phyloP scores from a whole-genome alignment of 208 protist species.

The Phytomonas francai region DNA sequence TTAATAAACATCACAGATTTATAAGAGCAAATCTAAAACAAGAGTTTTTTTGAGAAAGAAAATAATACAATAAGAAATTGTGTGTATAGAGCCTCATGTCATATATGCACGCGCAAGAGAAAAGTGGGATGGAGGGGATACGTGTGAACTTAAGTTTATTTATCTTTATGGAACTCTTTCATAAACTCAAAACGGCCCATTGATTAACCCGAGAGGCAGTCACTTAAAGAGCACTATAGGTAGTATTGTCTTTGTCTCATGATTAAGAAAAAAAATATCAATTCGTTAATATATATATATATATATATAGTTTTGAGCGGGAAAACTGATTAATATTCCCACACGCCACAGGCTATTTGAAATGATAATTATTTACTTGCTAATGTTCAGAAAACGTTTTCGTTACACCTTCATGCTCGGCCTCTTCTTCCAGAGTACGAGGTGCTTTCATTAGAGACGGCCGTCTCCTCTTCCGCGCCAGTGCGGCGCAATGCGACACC shows the following conservation, averaged over 20 bases:
- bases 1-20: background rate
- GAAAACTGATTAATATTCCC: background rate
- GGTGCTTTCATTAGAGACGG: conserved; percentile 38
- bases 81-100: background rate
- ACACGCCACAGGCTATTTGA: background rate
- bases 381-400: conserved; percentile 3
- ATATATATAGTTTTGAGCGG: background rate
- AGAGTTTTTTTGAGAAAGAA: background rate
- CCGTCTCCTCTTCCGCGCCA: conserved; percentile 19
- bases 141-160: conserved; percentile 10
- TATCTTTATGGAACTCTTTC: conserved; percentile 13
- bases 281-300: conserved; percentile 2
- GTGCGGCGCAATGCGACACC: conserved; percentile 26
- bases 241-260: conserved; percentile 7
- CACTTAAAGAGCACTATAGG: conserved; percentile 7
- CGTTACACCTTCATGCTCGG: conserved; percentile 20
- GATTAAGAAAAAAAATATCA: background rate
- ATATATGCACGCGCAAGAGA: conserved; percentile 8
- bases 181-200: conserved; percentile 7
- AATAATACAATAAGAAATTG: conserved; percentile 8
- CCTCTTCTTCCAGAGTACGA: conserved; percentile 36
- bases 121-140: background rate
- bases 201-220: conserved; percentile 13
- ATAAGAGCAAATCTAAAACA: conserved; percentile 2
- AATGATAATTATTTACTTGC: background rate